Evolutionary conservation across 2,329 filamentous ascomycete species (phyloP), one percentile per base, ranked within the genome.

Genomic region (Parastagonospora nodorum): DNA sequence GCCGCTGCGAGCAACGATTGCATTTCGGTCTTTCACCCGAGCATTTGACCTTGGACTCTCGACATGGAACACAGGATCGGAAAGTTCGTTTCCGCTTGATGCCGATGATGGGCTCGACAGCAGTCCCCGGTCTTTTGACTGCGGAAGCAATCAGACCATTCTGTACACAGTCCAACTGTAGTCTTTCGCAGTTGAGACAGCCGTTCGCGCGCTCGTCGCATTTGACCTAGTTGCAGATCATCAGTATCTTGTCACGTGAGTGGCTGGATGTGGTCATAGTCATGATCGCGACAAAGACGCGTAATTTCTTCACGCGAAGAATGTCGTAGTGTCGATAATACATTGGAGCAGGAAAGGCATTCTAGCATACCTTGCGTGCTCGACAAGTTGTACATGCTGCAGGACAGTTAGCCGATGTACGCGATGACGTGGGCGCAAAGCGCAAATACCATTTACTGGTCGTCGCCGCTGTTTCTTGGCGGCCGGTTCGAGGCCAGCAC

Each of bases 61-160:
- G 60, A 45, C 67, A 69, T 4, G 63, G 60, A 11, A 68, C 59
- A 33, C 67, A 69, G 6, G 66, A 68, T 19, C 67, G 58, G 36
- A 68, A 69, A 1, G 67, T 69, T 10, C 67, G 61, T 43, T 68
- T 69, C 14, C 67, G 58, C 53, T 69, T 69, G 48, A 68, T 67
- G 9, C 66, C 63, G 10, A 60, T 60, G 15, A 64, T 48, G 0
- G 61, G 56, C 29, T 67, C 63, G 6, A 62, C 47, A 5, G 57
- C 38, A 9, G 53, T 42, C 19, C 45, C 60, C 6, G 56, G 46
- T 40, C 57, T 58, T 40, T 61, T 67, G 1, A 51, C 42, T 2
- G 54, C 48, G 6, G 57, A 37, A 6, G 55, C 45, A 16, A 60
- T 48, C 4, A 53, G 53, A 19, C 63, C 58, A 47, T 62, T 54